These are phyloP conservation scores for Mycena leptocephala DNA, from an alignment of 768 basidiomycete species.

Conservation along the genomic window DNA sequence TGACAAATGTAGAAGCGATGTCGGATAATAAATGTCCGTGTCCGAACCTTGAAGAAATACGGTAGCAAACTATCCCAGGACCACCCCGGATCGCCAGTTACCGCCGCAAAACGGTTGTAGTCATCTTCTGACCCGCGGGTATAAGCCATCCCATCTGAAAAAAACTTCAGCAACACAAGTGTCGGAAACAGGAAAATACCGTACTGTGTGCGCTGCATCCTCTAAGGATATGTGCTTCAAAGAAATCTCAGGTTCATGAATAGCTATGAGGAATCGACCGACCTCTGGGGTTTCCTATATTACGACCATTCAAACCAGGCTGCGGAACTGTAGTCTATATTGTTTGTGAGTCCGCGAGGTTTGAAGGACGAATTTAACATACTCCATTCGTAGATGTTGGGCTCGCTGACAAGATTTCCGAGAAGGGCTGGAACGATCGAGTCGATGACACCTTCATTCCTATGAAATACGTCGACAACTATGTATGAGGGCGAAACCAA, in stretches of 20 bases:
- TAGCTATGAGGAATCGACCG: not conserved
- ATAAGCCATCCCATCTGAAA: not conserved
- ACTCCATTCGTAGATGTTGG: not conserved
- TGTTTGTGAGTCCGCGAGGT: not conserved
- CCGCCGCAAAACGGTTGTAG: not conserved
- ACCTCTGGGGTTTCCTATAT: not conserved
- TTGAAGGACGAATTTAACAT: not conserved
- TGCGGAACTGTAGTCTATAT: not conserved
- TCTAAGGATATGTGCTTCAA: not conserved
- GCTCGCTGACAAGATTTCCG: not conserved
- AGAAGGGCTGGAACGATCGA: not conserved
- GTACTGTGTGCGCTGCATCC: not conserved
- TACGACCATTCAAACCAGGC: not conserved
- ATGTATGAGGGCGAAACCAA: not conserved
- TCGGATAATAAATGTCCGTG: not conserved
- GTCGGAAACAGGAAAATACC: not conserved
- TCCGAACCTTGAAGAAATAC: not conserved
- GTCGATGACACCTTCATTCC: not conserved
- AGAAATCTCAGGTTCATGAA: not conserved
- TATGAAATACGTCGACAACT: not conserved
- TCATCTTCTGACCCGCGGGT: not conserved
- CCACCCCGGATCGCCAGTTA: not conserved
- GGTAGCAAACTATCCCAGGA: not conserved
- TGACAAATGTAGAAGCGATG: not conserved
- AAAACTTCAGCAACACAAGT: not conserved